Evolutionary conservation across 208 protist species (phyloP), one percentile per base, ranked within the genome.

Genomic region (Crithidia mellificae): DNA sequence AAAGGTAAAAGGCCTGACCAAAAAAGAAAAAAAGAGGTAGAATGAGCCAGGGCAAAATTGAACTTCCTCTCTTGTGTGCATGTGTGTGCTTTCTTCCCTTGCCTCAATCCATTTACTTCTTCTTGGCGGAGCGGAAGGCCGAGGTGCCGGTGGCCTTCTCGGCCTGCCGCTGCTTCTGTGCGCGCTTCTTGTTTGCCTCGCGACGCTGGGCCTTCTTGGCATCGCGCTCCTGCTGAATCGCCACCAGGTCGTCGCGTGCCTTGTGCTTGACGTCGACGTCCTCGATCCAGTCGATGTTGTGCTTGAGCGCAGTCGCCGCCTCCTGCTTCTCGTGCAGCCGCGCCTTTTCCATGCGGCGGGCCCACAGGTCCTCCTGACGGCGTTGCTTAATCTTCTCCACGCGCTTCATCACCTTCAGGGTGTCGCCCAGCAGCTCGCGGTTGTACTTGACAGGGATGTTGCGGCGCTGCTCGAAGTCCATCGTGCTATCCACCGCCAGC

Each of bases 361-460:
- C 87, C 87, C 98, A 99, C 72, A 98, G 92, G 14, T 86, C 84
- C 61, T 86, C 73, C 87, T 99, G 92, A 39, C 98, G 93, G 34
- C 82, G 69, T 78, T 96, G 73, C 73, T 98, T 98, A 72, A 99
- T 98, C 75, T 97, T 86, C 63, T 98, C 81, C n/a, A 99, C 90
- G 29, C 91, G 87, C 80, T 98, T 98, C 94, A 99, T 99, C 8
- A 98, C 97, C 74, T 95, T 88, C 24, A 98, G 74, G 1, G 98
- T 99, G 63, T 87, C 88, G 47, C 79, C 64, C 63, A 99, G 86
- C 29, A 99, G 81, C 66, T 99, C 97, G 49, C 99, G 92, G 85
- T 99, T 98, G 85, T 99, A 99, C 87, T 98, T 98, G 17, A 99
- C 87, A 19, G 98, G 98, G 30, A 98, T 77, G 77, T 99, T 98